phyloP scores from a whole-genome alignment of 768 basidiomycete genomes.

The Termitomyces bulborhizus region DNA sequence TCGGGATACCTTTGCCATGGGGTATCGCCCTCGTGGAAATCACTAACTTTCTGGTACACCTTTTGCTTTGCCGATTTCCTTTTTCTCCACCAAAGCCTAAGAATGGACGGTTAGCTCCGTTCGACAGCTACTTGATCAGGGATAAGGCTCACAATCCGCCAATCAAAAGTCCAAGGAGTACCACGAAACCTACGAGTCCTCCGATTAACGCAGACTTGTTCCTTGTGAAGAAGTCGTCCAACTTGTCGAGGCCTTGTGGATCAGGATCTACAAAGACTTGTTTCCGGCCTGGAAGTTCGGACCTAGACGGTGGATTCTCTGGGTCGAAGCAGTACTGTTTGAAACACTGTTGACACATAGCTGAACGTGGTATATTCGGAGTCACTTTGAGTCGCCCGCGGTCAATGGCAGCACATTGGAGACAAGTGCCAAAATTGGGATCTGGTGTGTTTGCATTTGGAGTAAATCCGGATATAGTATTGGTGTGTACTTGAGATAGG shows the following conservation, averaged over 20 bases:
- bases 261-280: slow-evolving; percentile 49
- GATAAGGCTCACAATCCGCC: slow-evolving; percentile 29
- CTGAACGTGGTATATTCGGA: slow-evolving; percentile 31
- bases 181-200: slow-evolving; percentile 34
- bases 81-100: slow-evolving; percentile 25
- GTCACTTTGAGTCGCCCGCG: slow-evolving; percentile 38
- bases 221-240: slow-evolving; percentile 34
- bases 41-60: slow-evolving; percentile 11
- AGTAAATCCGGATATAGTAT: slow-evolving; percentile 53
- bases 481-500: slow-evolving; percentile 53
- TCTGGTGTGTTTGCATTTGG: slow-evolving; percentile 56
- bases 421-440: slow-evolving; percentile 56
- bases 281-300: slow-evolving; percentile 38
- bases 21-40: slow-evolving; percentile 13
- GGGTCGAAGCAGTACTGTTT: slow-evolving; percentile 51
- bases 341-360: slow-evolving; percentile 39
- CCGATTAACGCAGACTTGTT: slow-evolving; percentile 46
- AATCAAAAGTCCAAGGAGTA: slow-evolving; percentile 31
- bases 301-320: slow-evolving; percentile 32
- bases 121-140: background rate
- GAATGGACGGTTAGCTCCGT: background rate
- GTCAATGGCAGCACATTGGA: slow-evolving; percentile 60
- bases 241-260: slow-evolving; percentile 37
- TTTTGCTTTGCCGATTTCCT: slow-evolving; percentile 9
- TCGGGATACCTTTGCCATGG: slow-evolving; percentile 12